Evolutionary conservation across 2,329 filamentous ascomycete genomes (phyloP).

Genomic region (Sporothrix inflata): DNA sequence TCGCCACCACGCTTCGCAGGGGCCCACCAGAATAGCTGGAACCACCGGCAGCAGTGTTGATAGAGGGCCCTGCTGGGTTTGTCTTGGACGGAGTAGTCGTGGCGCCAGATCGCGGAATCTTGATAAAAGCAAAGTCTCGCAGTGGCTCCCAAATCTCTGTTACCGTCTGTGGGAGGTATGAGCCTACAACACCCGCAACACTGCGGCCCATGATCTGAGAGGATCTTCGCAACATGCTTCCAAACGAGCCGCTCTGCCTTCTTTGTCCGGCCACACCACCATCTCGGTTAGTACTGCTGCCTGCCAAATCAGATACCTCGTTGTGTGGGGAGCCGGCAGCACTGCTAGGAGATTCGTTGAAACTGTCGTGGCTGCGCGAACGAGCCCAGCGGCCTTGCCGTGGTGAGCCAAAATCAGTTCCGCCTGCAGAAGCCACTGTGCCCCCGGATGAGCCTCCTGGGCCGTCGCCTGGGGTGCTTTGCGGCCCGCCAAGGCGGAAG

Average conservation of each 20-base stretch:
- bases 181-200: conserved; percentile 85
- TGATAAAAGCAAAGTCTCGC: conserved; percentile 95
- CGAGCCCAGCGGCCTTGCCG: conserved; percentile 57
- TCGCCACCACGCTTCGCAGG: conserved; percentile 89
- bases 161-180: conserved; percentile 89
- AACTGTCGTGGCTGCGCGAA: conserved; percentile 58
- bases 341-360: conserved; percentile 55
- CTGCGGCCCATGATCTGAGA: conserved; percentile 91
- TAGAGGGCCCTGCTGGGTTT: conserved; percentile 31
- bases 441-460: not conserved
- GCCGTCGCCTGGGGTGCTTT: conserved; percentile 37
- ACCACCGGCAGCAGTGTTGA: conserved; percentile 31
- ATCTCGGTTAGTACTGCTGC: conserved; percentile 33
- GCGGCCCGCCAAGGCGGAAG: conserved; percentile 72
- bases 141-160: conserved; percentile 97
- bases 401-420: conserved; percentile 45
- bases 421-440: not conserved
- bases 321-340: conserved; percentile 51
- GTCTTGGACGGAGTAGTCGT: conserved; percentile 34
- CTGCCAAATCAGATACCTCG: conserved; percentile 49
- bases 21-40: conserved; percentile 49
- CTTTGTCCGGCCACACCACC: conserved; percentile 43
- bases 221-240: conserved; percentile 89
- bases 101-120: conserved; percentile 69
- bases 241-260: conserved; percentile 74